Evolutionary conservation across 1,284 basidiomycete genomes (phyloP).

Genomic region (Malassezia sp.): DNA sequence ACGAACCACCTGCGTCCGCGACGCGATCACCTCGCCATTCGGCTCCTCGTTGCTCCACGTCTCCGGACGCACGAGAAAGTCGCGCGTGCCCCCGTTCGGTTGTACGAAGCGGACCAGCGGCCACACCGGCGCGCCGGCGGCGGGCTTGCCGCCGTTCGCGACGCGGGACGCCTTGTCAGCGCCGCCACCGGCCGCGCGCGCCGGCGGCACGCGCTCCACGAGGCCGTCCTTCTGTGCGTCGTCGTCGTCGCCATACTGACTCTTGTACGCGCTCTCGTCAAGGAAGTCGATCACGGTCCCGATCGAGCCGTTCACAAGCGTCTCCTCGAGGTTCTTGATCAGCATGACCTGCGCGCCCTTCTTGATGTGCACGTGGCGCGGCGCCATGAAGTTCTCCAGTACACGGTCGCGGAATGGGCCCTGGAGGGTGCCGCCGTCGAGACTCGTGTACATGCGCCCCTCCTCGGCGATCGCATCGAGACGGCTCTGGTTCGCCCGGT

Average conservation of each 20-base stretch:
- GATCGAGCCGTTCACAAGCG: slow-evolving; percentile 71
- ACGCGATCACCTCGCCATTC: slow-evolving; percentile 42
- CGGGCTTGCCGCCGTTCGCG: neutral
- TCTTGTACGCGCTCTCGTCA: slow-evolving; percentile 22
- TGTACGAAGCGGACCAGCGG: slow-evolving; percentile 38
- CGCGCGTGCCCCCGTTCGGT: slow-evolving; percentile 25
- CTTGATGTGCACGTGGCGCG: slow-evolving; percentile 54
- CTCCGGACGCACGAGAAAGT: slow-evolving; percentile 32
- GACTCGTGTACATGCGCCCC: slow-evolving; percentile 24
- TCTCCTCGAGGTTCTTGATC: slow-evolving; percentile 65
- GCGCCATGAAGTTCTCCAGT: slow-evolving; percentile 31
- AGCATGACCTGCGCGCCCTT: slow-evolving; percentile 58
- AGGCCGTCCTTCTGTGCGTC: slow-evolving; percentile 28
- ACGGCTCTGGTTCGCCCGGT: slow-evolving; percentile 60
- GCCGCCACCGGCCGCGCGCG: slow-evolving; percentile 15
- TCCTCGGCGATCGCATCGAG: slow-evolving; percentile 48
- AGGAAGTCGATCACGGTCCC: slow-evolving; percentile 54
- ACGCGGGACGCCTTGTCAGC: slow-evolving; percentile 1
- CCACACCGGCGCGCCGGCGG: slow-evolving; percentile 12
- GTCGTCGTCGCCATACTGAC: slow-evolving; percentile 31
- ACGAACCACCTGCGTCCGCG: slow-evolving; percentile 33
- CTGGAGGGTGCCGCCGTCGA: slow-evolving; percentile 26
- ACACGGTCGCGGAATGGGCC: slow-evolving; percentile 23
- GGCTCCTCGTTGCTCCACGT: slow-evolving; percentile 48
- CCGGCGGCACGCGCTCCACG: slow-evolving; percentile 28